Evolutionary conservation across 2,329 filamentous ascomycete genomes (phyloP).

Genomic region (Aspergillus vadensis): DNA sequence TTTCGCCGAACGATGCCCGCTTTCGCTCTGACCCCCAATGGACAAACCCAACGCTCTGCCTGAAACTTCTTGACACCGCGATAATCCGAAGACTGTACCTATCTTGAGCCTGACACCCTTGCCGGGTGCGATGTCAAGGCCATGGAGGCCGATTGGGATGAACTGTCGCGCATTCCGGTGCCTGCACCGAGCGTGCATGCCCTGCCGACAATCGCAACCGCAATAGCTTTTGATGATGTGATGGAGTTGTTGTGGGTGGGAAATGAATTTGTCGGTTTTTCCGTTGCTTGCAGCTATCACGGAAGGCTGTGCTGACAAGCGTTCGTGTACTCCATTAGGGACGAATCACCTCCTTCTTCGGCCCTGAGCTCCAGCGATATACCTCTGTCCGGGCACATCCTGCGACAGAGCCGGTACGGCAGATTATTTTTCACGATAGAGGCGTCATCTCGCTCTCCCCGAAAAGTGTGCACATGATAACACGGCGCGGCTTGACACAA

Average conservation of each 20-base stretch:
- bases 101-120: conserved; percentile 3
- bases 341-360: conserved; percentile 84
- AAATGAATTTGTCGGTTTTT: conserved; percentile 74
- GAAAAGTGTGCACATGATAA: conserved; percentile 84
- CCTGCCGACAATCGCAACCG: conserved; percentile 70
- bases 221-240: conserved; percentile 83
- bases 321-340: conserved; percentile 59
- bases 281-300: neutral
- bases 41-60: conserved; percentile 28
- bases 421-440: conserved; percentile 87
- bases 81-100: conserved; percentile 3
- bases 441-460: conserved; percentile 84
- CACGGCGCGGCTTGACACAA: conserved; percentile 75
- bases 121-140: conserved; percentile 25
- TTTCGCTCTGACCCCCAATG: conserved; percentile 34
- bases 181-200: conserved; percentile 73
- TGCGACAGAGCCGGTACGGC: conserved; percentile 72
- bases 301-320: conserved; percentile 2
- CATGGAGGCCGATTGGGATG: conserved; percentile 53
- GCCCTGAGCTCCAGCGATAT: conserved; percentile 81
- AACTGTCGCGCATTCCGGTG: conserved; percentile 81
- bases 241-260: conserved; percentile 93
- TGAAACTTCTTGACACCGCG: neutral
- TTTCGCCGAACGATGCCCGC: conserved; percentile 37
- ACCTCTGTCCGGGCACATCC: conserved; percentile 84